These are phyloP conservation scores for Fraxinus angustifolia DNA, from an alignment of 305 asterid genomes.

Conservation along the genomic window DNA sequence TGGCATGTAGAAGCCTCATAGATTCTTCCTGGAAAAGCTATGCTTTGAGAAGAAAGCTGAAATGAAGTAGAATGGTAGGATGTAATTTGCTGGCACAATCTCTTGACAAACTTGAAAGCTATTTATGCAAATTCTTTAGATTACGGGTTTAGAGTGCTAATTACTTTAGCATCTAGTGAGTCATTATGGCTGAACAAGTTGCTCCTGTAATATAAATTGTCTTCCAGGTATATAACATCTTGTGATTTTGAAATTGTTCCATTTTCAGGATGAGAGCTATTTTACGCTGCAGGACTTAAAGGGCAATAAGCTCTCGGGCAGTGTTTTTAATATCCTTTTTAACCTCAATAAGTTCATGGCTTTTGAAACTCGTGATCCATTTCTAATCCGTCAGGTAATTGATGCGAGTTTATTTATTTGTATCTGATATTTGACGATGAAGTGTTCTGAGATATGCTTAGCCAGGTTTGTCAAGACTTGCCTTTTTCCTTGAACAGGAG, in stretches of 20 bases:
- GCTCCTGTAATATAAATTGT: neutral
- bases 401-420: neutral
- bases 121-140: neutral
- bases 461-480: constrained; percentile 7
- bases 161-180: constrained; percentile 3
- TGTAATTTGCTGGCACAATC: neutral
- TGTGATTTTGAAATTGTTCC: constrained; percentile 24
- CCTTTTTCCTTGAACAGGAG: constrained; percentile 52
- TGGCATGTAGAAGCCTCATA: neutral
- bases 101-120: neutral
- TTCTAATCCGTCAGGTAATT: constrained; percentile 93
- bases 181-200: constrained; percentile 15
- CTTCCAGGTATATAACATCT: constrained; percentile 1
- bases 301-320: constrained; percentile 82
- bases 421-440: constrained; percentile 13
- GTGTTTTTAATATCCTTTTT: constrained; percentile 87
- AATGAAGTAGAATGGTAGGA: neutral
- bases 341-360: constrained; percentile 99
- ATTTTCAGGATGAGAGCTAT: constrained; percentile 76
- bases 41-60: neutral
- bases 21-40: neutral
- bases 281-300: constrained; percentile 72
- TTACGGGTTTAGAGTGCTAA: constrained; percentile 2
- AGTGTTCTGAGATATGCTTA: constrained; percentile 11
- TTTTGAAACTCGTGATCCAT: constrained; percentile 97